Conservation (phyloP, 495 filamentous ascomycete species). For the Letharia lupina region DNA sequence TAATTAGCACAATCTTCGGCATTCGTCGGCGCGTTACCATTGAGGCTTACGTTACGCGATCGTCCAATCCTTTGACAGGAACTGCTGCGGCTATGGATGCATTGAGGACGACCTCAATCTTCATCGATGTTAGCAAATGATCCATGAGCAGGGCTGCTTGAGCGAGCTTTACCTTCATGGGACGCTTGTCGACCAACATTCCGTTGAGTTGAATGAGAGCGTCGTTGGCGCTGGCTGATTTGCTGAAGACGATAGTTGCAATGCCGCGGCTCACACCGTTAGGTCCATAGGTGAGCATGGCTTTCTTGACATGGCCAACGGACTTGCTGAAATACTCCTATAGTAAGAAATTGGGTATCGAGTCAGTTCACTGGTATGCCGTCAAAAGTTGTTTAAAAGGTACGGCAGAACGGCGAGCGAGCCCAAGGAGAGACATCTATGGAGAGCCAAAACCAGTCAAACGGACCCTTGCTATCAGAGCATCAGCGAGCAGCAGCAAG, state of each 20-base stretch:
- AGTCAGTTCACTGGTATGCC: slow-evolving; percentile 26
- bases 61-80: slow-evolving; percentile 66
- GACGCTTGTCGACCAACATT: slow-evolving; percentile 75
- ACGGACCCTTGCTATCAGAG: slow-evolving; percentile 26
- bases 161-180: slow-evolving; percentile 64
- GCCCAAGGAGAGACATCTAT: slow-evolving; percentile 17
- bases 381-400: slow-evolving; percentile 16
- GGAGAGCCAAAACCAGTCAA: slow-evolving; percentile 12
- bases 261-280: slow-evolving; percentile 85
- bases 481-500: slow-evolving; percentile 67
- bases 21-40: neutral
- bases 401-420: slow-evolving; percentile 13
- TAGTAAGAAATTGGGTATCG: slow-evolving; percentile 28
- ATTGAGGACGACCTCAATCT: slow-evolving; percentile 88
- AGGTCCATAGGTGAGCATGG: slow-evolving; percentile 83
- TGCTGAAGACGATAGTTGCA: slow-evolving; percentile 70
- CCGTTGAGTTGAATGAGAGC: slow-evolving; percentile 77
- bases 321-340: slow-evolving; percentile 95
- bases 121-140: slow-evolving; percentile 18
- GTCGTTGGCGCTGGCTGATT: slow-evolving; percentile 67
- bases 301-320: slow-evolving; percentile 81
- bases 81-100: slow-evolving; percentile 59
- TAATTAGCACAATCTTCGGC: slow-evolving; percentile 23
- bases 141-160: slow-evolving; percentile 7
- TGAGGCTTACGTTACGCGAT: slow-evolving; percentile 66